Percentiles rank a stretch among this genome's conserved stretches.
These are phyloP conservation scores for Metschnikowia cerradonensis DNA, from an alignment of 805 yeast genomes.

Conservation along the genomic window DNA sequence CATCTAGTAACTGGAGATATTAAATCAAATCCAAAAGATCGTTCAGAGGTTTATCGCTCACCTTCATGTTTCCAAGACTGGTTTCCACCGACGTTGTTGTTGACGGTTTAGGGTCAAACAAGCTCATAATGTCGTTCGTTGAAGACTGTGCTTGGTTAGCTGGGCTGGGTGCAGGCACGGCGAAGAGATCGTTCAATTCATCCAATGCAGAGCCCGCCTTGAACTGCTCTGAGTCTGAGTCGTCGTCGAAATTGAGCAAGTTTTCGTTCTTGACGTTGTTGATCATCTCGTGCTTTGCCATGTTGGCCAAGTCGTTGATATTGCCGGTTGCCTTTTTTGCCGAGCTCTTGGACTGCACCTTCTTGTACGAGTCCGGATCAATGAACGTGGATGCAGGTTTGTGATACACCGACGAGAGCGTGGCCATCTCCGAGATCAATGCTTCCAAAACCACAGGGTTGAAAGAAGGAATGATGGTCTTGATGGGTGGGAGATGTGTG, in stretches of 20 bases:
- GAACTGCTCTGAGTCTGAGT: conserved; percentile 25
- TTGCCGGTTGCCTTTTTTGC: conserved; percentile 25
- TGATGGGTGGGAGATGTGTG: conserved; percentile 64
- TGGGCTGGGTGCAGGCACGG: conserved; percentile 29
- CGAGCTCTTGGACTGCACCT: conserved; percentile 15
- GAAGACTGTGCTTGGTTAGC: conserved; percentile 12
- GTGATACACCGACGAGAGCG: conserved; percentile 85
- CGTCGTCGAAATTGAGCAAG: conserved; percentile 80
- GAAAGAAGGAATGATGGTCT: conserved; percentile 67
- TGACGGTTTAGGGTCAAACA: conserved; percentile 30
- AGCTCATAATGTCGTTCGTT: conserved; percentile 44
- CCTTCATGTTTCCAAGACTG: conserved; percentile 13
- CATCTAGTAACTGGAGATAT: not conserved
- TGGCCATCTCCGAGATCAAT: conserved; percentile 70
- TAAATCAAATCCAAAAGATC: conserved; percentile 40
- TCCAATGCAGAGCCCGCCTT: conserved; percentile 47
- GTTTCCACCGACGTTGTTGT: not conserved
- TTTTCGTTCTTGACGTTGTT: conserved; percentile 68
- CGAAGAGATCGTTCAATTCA: conserved; percentile 72
- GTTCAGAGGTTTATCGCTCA: conserved; percentile 11
- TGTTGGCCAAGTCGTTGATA: conserved; percentile 70
- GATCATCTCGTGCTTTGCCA: conserved; percentile 74
- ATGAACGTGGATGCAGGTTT: conserved; percentile 70
- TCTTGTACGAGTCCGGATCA: conserved; percentile 29
- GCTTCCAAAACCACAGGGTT: conserved; percentile 65